Evolutionary conservation across 2,329 filamentous ascomycete genomes (phyloP).

Genomic region (Rutstroemia sydowiana): DNA sequence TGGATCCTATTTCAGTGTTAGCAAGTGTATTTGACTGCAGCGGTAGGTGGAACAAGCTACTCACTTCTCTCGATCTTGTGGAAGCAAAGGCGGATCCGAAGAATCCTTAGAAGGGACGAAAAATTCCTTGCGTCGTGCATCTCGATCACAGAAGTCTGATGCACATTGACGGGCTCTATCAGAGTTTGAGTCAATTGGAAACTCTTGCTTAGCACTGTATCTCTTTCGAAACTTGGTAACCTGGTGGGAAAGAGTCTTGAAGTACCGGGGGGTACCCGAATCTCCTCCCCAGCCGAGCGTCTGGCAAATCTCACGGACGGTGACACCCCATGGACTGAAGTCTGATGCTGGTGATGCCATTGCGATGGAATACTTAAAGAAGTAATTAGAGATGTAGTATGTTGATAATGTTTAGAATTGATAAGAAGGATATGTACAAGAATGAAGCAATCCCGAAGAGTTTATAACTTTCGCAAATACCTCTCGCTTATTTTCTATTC

Average conservation of each 20-base stretch:
- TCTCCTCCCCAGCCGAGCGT: not conserved
- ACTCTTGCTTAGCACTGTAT: not conserved
- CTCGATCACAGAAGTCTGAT: not conserved
- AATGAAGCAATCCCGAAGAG: no score
- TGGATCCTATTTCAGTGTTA: not conserved
- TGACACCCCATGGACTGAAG: not conserved
- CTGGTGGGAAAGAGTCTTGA: not conserved
- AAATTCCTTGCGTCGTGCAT: not conserved
- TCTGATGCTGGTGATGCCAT: not conserved
- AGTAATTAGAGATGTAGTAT: not conserved
- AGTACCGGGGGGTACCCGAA: not conserved
- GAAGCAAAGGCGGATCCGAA: not conserved
- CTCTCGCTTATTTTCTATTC: no score
- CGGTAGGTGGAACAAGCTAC: not conserved
- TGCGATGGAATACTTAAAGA: not conserved
- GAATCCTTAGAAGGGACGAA: not conserved
- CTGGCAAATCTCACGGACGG: not conserved
- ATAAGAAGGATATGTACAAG: no score
- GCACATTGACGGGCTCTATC: not conserved
- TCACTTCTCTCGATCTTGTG: not conserved
- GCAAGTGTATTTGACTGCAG: not conserved
- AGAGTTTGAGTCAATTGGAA: not conserved
- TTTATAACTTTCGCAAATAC: no score
- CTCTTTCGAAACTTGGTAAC: slow-evolving; percentile 1
- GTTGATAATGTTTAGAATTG: not conserved